Percentiles rank a stretch among this genome's conserved stretches.
These are phyloP conservation scores for Arbutus unedo DNA, from an alignment of 148 eudicot species.

Conservation along the genomic window DNA sequence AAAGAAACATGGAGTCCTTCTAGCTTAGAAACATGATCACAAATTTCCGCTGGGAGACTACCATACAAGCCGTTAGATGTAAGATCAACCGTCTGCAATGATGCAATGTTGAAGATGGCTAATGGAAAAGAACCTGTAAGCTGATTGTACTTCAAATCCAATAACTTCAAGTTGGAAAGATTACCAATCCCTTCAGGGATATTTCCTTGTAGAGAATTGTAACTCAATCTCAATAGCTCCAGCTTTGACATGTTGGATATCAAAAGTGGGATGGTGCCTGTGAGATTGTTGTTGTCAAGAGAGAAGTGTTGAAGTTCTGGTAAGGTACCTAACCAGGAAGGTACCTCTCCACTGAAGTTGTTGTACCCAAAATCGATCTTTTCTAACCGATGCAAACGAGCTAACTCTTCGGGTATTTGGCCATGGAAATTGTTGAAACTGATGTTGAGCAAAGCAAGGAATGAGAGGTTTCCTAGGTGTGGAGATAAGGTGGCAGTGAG, in stretches of 20 bases:
- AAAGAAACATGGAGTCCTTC: background rate
- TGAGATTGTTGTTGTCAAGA: background rate
- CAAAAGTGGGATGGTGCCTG: background rate
- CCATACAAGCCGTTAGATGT: slow-evolving; percentile 2
- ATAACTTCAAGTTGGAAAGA: background rate
- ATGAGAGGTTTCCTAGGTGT: slow-evolving; percentile 4
- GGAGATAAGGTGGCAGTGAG: slow-evolving; percentile 5
- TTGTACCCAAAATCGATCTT: background rate
- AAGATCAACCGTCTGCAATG: background rate
- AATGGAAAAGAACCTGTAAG: slow-evolving; percentile 20
- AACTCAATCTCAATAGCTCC: background rate
- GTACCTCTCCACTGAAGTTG: slow-evolving; percentile 5
- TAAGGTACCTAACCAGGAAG: background rate
- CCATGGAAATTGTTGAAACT: slow-evolving; percentile 7
- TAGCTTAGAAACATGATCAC: background rate
- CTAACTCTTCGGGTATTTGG: background rate
- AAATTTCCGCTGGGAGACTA: background rate
- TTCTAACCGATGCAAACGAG: background rate
- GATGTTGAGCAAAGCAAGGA: background rate
- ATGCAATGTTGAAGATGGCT: slow-evolving; percentile 12
- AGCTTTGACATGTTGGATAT: background rate
- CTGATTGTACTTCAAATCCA: background rate
- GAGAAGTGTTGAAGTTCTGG: background rate
- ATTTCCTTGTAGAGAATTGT: background rate
- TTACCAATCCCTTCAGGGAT: background rate